phyloP scores from a whole-genome alignment of 805 yeast species.

The Naumovozyma dairenensis region DNA sequence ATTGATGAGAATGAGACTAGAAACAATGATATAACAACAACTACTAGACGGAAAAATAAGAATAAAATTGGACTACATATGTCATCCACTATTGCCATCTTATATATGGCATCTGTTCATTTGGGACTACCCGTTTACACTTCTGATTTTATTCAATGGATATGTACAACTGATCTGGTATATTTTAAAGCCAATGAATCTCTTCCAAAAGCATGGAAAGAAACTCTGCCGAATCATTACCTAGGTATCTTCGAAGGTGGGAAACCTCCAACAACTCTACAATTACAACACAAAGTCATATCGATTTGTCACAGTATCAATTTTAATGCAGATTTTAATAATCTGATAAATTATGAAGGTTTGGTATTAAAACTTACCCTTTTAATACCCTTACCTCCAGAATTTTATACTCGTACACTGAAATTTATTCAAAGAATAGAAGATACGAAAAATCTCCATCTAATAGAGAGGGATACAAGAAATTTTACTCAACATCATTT shows the following conservation, averaged over 20 bases:
- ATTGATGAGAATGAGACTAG: conserved; percentile 4
- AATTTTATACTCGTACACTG: conserved; percentile 15
- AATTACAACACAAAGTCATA: conserved; percentile 27
- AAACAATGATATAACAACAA: not conserved
- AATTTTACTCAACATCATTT: conserved; percentile 7
- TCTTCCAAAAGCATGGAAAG: conserved; percentile 33
- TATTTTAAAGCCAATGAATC: conserved; percentile 33
- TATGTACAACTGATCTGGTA: conserved; percentile 40
- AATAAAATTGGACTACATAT: conserved; percentile 15
- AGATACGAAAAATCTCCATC: conserved; percentile 5
- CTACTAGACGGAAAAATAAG: conserved; percentile 1
- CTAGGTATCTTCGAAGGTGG: conserved; percentile 33
- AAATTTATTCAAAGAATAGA: conserved; percentile 9
- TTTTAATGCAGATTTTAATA: conserved; percentile 9
- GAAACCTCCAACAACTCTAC: conserved; percentile 32
- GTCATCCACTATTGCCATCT: conserved; percentile 28
- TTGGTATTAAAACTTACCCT: conserved; percentile 18
- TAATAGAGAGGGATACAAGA: conserved; percentile 6
- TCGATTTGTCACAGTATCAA: conserved; percentile 4
- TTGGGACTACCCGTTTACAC: conserved; percentile 42
- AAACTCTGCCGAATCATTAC: conserved; percentile 33
- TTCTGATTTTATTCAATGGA: conserved; percentile 37
- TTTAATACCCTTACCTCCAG: conserved; percentile 17
- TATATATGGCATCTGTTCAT: conserved; percentile 43
- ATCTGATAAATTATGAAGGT: conserved; percentile 9